These are phyloP conservation scores for Rhizopogon vesiculosus DNA, from an alignment of 768 basidiomycete species.

Conservation along the genomic window DNA sequence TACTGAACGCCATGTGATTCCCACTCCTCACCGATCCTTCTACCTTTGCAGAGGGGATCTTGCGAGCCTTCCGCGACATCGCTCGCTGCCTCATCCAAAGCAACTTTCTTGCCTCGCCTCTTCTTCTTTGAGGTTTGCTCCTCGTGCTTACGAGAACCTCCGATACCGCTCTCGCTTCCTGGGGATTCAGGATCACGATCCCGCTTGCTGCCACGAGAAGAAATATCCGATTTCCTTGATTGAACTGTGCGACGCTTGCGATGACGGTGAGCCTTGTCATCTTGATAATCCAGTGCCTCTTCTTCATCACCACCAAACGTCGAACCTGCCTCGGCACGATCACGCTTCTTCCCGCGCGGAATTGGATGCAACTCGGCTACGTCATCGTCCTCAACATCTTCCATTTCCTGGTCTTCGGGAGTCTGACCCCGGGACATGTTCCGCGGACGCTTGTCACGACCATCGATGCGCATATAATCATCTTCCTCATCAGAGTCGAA, in stretches of 20 bases:
- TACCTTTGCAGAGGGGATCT: conserved; percentile 49
- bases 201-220: conserved; percentile 58
- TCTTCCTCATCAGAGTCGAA: conserved; percentile 39
- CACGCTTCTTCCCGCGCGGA: conserved; percentile 64
- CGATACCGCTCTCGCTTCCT: conserved; percentile 26
- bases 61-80: conserved; percentile 43
- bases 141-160: conserved; percentile 8
- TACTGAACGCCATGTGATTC: conserved; percentile 63
- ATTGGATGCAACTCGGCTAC: conserved; percentile 32
- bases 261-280: conserved; percentile 38
- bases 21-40: conserved; percentile 74
- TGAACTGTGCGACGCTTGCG: conserved; percentile 56
- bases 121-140: conserved; percentile 31
- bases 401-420: conserved; percentile 28
- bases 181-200: conserved; percentile 51
- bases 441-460: conserved; percentile 51
- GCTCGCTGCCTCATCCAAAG: conserved; percentile 32
- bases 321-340: conserved; percentile 68
- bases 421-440: conserved; percentile 45
- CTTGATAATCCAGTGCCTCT: conserved; percentile 30
- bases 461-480: conserved; percentile 30
- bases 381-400: conserved; percentile 39
- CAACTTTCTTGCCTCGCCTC: conserved; percentile 48
- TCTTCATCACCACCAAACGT: conserved; percentile 60
- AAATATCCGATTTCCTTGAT: conserved; percentile 47